Evolutionary conservation across 2,329 filamentous ascomycete genomes (phyloP).

Genomic region (Trichoderma afroharzianum): DNA sequence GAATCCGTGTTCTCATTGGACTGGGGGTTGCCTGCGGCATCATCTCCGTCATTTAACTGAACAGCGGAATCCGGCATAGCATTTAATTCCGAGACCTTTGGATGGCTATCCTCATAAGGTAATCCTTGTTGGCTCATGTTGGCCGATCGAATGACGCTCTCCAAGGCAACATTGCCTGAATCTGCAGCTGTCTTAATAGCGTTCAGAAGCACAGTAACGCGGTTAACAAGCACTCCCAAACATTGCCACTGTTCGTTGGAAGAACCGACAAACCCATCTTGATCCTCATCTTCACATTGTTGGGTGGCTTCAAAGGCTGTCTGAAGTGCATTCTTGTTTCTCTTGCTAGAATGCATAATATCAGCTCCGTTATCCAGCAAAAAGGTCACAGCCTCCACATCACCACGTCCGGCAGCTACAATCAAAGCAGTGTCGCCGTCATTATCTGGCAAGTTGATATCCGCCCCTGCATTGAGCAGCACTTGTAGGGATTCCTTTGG

Average conservation of each 20-base stretch:
- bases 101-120: background rate
- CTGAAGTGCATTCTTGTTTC: slow-evolving; percentile 9
- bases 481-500: slow-evolving; percentile 30
- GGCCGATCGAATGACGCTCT: background rate
- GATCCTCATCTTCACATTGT: background rate
- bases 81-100: background rate
- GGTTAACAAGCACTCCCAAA: background rate
- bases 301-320: background rate
- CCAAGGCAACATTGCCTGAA: slow-evolving; percentile 2
- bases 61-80: background rate
- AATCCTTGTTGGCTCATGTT: background rate
- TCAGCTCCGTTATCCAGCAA: slow-evolving; percentile 35
- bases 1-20: background rate
- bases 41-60: background rate
- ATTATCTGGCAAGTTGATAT: slow-evolving; percentile 35
- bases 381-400: slow-evolving; percentile 32
- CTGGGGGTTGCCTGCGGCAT: background rate
- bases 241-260: slow-evolving; percentile 3
- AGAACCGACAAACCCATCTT: background rate
- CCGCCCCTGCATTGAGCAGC: slow-evolving; percentile 35
- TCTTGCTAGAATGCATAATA: slow-evolving; percentile 6
- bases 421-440: slow-evolving; percentile 39
- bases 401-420: slow-evolving; percentile 31
- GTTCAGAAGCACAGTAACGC: background rate
- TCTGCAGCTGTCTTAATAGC: background rate